Evolutionary conservation across 495 filamentous ascomycete genomes (phyloP).

Genomic region (Neurospora sp.): DNA sequence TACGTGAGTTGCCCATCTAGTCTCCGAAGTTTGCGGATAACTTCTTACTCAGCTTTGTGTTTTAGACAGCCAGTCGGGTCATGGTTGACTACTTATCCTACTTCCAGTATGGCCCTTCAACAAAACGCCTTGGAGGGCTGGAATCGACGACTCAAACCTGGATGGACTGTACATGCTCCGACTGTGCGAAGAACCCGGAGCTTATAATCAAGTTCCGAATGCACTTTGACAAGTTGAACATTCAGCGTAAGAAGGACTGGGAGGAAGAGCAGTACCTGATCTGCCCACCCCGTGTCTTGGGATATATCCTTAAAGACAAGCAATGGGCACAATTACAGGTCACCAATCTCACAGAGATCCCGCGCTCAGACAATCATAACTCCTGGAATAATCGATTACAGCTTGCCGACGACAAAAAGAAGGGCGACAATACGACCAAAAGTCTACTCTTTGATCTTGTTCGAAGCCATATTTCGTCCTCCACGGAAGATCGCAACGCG

Average conservation of each 20-base stretch:
- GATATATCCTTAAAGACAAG: conserved; percentile 20
- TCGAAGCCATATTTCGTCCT: not conserved
- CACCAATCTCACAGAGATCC: not conserved
- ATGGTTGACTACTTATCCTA: not conserved
- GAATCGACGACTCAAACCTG: not conserved
- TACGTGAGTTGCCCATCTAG: not conserved
- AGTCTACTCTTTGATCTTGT: conserved; percentile 3
- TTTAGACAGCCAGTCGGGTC: not conserved
- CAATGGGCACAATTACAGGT: conserved; percentile 19
- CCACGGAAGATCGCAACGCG: not conserved
- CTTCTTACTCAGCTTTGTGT: not conserved
- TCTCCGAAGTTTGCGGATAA: not conserved
- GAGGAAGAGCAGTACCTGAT: conserved; percentile 15
- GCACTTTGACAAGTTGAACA: not conserved
- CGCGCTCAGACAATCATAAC: not conserved
- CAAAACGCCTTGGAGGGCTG: not conserved
- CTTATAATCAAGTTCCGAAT: not conserved
- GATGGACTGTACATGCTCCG: not conserved
- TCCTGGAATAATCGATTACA: conserved; percentile 2
- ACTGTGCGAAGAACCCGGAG: not conserved
- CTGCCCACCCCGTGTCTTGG: conserved; percentile 22
- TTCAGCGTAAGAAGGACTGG: not conserved
- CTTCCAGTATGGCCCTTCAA: not conserved
- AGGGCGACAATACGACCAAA: not conserved
- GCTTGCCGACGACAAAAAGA: not conserved